Percentiles rank a stretch among this genome's conserved stretches.
Conservation (phyloP, 345 rosid genomes). For the Lepidium aucheri region DNA sequence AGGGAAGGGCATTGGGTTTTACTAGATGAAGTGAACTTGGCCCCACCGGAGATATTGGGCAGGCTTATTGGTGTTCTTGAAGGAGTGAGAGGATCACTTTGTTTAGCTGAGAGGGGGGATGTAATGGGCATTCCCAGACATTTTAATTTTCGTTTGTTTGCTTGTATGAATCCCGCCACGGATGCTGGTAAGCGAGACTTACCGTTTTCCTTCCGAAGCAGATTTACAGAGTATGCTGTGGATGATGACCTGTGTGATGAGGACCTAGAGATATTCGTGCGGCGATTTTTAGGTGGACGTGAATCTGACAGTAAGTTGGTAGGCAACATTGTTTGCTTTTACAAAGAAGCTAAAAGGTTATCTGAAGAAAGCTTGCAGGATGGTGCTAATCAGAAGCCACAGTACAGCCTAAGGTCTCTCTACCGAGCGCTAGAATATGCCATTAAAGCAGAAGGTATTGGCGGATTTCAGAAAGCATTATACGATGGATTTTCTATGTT, state of each 20-base stretch:
- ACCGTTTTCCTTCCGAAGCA: slow-evolving; percentile 61
- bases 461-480: slow-evolving; percentile 57
- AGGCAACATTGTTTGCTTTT: slow-evolving; percentile 52
- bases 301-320: slow-evolving; percentile 42
- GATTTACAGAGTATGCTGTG: slow-evolving; percentile 88
- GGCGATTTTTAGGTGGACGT: slow-evolving; percentile 55
- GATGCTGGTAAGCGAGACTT: slow-evolving; percentile 98
- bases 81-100: slow-evolving; percentile 79
- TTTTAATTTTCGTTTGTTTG: slow-evolving; percentile 72
- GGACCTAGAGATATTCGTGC: slow-evolving; percentile 68
- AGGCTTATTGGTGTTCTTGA: slow-evolving; percentile 89
- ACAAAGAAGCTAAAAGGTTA: slow-evolving; percentile 63
- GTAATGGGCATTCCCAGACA: slow-evolving; percentile 56
- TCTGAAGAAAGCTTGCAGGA: slow-evolving; percentile 90
- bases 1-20: slow-evolving; percentile 88
- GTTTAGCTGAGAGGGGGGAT: slow-evolving; percentile 97
- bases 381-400: slow-evolving; percentile 98
- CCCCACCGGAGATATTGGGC: slow-evolving; percentile 91
- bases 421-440: slow-evolving; percentile 83
- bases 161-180: slow-evolving; percentile 98
- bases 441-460: slow-evolving; percentile 50
- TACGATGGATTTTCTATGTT: slow-evolving; percentile 90
- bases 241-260: slow-evolving; percentile 68
- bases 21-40: slow-evolving; percentile 96
- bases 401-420: slow-evolving; percentile 90